Evolutionary conservation across 495 filamentous ascomycete genomes (phyloP).

Genomic region (Geoglossum glabrum): DNA sequence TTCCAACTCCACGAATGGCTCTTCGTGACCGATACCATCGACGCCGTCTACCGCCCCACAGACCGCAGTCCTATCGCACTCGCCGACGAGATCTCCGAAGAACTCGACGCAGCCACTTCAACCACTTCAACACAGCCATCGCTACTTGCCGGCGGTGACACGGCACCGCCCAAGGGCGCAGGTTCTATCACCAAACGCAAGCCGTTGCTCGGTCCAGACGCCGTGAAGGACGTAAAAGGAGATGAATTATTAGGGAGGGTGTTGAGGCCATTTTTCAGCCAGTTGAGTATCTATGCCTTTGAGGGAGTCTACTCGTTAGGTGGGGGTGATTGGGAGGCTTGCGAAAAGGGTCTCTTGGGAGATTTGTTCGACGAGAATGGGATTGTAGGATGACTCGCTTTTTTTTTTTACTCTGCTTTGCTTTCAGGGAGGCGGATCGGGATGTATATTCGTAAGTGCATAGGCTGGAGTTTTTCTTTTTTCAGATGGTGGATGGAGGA

Average conservation of each 20-base stretch:
- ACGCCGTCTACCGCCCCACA: constrained; percentile 76
- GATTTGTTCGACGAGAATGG: constrained; percentile 71
- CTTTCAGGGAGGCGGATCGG: too few species aligned
- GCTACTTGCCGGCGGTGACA: constrained; percentile 6
- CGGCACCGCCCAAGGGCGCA: neutral
- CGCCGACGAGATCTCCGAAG: constrained; percentile 70
- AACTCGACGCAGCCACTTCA: constrained; percentile 34
- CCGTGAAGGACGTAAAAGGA: constrained; percentile 8
- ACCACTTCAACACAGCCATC: constrained; percentile 13
- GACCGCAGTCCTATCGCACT: constrained; percentile 54
- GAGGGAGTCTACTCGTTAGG: constrained; percentile 81
- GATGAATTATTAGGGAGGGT: constrained; percentile 28
- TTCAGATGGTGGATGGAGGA: too few species aligned
- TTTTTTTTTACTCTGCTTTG: too few species aligned
- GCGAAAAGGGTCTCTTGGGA: constrained; percentile 42
- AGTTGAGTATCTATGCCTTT: constrained; percentile 78
- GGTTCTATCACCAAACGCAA: constrained; percentile 7
- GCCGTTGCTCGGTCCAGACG: constrained; percentile 12
- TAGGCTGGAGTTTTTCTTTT: neutral
- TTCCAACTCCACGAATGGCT: constrained; percentile 95
- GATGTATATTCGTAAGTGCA: too few species aligned
- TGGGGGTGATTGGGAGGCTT: constrained; percentile 44
- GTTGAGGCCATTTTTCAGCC: constrained; percentile 72
- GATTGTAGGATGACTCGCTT: constrained; percentile 21
- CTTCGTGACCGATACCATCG: constrained; percentile 90